Evolutionary conservation across 1,284 basidiomycete genomes (phyloP).

Genomic region (Boletus semigastroideus): DNA sequence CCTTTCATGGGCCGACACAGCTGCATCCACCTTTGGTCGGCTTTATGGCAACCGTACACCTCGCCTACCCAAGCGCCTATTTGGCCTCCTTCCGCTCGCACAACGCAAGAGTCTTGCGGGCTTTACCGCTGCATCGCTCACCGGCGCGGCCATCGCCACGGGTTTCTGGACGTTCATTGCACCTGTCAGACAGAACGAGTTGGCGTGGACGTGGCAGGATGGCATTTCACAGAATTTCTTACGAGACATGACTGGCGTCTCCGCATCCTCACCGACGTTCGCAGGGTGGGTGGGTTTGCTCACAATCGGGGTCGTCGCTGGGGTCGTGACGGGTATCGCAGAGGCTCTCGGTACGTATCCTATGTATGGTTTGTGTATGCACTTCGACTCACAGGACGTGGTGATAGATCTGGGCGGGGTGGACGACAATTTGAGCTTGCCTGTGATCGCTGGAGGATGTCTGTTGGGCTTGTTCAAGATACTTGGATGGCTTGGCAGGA

Average conservation of each 20-base stretch:
- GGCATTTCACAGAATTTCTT: conserved; percentile 36
- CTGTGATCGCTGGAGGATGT: conserved; percentile 85
- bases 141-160: conserved; percentile 72
- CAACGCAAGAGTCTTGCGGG: conserved; percentile 88
- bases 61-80: conserved; percentile 63
- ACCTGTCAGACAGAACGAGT: conserved; percentile 41
- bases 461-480: conserved; percentile 70
- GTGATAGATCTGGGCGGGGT: conserved; percentile 78
- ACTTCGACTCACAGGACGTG: conserved; percentile 5
- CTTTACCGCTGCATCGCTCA: conserved; percentile 79
- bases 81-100: conserved; percentile 69
- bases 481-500: conserved; percentile 31
- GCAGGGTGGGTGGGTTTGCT: conserved; percentile 56
- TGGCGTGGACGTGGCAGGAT: conserved; percentile 56
- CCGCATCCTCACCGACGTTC: conserved; percentile 12
- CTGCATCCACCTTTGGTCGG: conserved; percentile 91
- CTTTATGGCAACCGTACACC: conserved; percentile 79
- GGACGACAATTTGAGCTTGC: conserved; percentile 94
- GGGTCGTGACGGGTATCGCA: conserved; percentile 77
- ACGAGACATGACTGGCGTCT: neutral
- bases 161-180: conserved; percentile 78
- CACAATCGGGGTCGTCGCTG: conserved; percentile 62
- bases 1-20: conserved; percentile 96
- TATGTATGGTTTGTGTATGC: conserved; percentile 5
- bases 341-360: conserved; percentile 75